Evolutionary conservation across 352 stramenopile species (phyloP), one percentile per base, ranked within the genome.

Genomic region (Pythium coloratum): DNA sequence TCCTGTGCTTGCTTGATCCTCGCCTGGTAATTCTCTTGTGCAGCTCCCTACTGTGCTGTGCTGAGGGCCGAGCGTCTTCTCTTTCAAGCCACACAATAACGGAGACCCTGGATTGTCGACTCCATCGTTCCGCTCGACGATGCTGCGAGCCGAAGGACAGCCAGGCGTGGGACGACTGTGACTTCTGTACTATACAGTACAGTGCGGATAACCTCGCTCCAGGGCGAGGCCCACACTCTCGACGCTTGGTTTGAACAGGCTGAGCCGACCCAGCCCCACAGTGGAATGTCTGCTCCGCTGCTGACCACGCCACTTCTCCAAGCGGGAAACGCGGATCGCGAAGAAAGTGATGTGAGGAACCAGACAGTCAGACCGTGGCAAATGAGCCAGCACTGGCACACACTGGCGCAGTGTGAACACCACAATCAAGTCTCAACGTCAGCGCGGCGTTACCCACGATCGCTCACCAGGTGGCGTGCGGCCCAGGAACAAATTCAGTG

Each of bases 1-100:
- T 72, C 20, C 86, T 60, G 55, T 80, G 79, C 36, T 81, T 76
- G 38, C 75, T 72, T 16, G n/a, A n/a, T n/a, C 12, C 10, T 53
- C 24, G 26, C 24, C 10, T 7, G 46, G 18, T 6, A 53, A 50
- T 30, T 26, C 0, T 6, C 33, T 38, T 38, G 33, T 38, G 33
- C 9, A 6, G 36, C 36, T 5, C 7, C 16, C 16, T 12, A 16
- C 6, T 44, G 62, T 69, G 50, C 62, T 40, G 12, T 32, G 18
- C 8, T 70, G 33, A 38, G 33, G 33, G 8, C 8, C 1, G 36
- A 16, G 36, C 36, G 6, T 12, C 16, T 14, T 44, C 36, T 44
- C 36, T 44, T 44, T 44, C 36, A 12, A 44, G 5, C 36, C 36
- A 44, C 36, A 44, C 36, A 44, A 44, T 44, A 44, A 16, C 36